Evolutionary conservation across 345 rosid species (phyloP), one percentile per base, ranked within the genome.

Genomic region (Lagerstroemia speciosa): DNA sequence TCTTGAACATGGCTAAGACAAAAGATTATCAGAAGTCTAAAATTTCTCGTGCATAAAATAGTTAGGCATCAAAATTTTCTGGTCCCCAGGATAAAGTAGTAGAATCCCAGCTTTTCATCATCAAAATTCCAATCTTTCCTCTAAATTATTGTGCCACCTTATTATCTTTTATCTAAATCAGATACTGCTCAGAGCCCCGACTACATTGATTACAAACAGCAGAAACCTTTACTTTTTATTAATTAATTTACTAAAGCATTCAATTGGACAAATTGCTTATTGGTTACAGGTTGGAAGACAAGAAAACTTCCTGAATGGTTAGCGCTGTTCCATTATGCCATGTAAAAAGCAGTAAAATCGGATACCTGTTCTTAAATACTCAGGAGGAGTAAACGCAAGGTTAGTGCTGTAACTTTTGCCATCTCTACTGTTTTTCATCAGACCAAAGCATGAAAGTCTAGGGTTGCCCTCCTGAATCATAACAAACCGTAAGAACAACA

Each of bases 351-450:
- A 37, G 22, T 8, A 64, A 43, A 65, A 65, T 11, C 2, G 2
- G 26, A 32, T 46, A 90, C 98, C 97, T 68, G 93, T 90, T 73
- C 85, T 85, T 75, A 90, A 76, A 78, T 84, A 90, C 86, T 93
- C 97, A 0, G 98, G 98, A 67, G 98, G 97, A 76, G 95, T 81
- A 77, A 93, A 93, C 53, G 97, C 97, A 83, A 90, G 80, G 81
- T 93, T 87, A 41, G 93, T 89, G 68, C 91, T 89, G 70, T 90
- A 80, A 75, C 96, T 91, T 86, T 84, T 93, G 57, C 98, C 97
- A 46, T 91, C 97, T 67, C 96, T 83, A 62, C 97, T 93, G 73
- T 93, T 93, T 84, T 93, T 93, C 98, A 91, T 93, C 80, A 93
- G 83, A 67, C 98, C 97, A 74, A 91, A 91, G 82, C 92, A 89